These are phyloP conservation scores for Calophaca sinica DNA, from an alignment of 306 rosid genomes.

Conservation along the genomic window DNA sequence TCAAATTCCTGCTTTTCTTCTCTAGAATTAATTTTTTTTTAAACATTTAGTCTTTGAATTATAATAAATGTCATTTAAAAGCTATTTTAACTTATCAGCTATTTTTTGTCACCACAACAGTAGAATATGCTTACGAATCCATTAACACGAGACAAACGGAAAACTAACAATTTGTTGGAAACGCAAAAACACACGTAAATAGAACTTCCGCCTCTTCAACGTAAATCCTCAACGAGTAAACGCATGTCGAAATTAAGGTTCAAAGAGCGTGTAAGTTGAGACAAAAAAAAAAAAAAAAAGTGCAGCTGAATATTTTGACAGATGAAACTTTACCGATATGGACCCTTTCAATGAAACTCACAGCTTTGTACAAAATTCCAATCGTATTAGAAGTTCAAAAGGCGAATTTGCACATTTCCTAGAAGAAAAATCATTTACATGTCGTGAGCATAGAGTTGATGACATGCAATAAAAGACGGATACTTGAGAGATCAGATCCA, in stretches of 20 bases:
- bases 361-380: constrained; percentile 56
- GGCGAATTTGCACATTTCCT: constrained; percentile 29
- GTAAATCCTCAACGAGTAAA: not conserved
- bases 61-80: too few species aligned
- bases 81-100: too few species aligned
- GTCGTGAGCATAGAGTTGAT: constrained; percentile 89
- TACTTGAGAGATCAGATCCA: constrained; percentile 63
- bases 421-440: constrained; percentile 70
- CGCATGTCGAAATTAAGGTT: not conserved
- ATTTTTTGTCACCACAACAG: too few species aligned
- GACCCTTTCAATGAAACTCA: constrained; percentile 41
- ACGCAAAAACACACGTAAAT: not conserved
- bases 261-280: not conserved
- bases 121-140: too few species aligned
- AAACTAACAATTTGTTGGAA: too few species aligned
- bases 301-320: constrained; percentile 40
- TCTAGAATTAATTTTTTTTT: too few species aligned
- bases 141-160: too few species aligned
- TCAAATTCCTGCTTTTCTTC: too few species aligned
- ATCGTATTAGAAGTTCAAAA: constrained; percentile 30
- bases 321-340: constrained; percentile 28
- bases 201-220: not conserved
- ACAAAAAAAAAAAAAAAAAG: constrained; percentile 35
- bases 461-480: constrained; percentile 88
- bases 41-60: too few species aligned